Evolutionary conservation across 1,284 basidiomycete species (phyloP), one percentile per base, ranked within the genome.

Genomic region (Termitomyces sp.): DNA sequence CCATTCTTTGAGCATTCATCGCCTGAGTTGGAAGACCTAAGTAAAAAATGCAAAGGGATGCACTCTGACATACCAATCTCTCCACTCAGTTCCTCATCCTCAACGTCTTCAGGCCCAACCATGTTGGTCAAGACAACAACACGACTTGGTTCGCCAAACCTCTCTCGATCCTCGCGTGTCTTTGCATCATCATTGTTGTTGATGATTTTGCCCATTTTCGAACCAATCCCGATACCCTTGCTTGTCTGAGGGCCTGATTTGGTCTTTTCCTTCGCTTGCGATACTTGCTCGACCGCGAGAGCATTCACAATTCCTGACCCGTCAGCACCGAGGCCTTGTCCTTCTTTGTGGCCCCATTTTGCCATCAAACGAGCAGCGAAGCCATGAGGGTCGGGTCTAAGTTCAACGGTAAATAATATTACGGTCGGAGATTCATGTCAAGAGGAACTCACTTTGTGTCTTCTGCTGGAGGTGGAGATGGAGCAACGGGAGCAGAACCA

Each of bases 271-370:
- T 68, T 68, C 17, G 70, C 68, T 21, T 70, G 68, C 2, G 70
- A 66, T 2, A 85, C 73, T 64, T 86, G 85, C 62, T 94, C 90
- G 26, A 94, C 86, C 0, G 83, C 80, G 33, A 98, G 80, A 1
- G 94, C 92, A 56, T 94, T 88, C 42, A 93, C 82, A 53, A 97
- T 95, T 5, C 94, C 94, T 10, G 81, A 80, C 2, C 86, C 90
- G 58, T 88, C 84, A 0, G 81, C 86, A 46, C 94, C 94, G 1
- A 97, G 79, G 10, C 92, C 94, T 70, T 94, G 86, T 1, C 94
- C 94, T 65, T 94, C 89, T 65, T 90, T 90, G 70, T 97, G 93
- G 0, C 94, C 94, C 90, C 90, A 96, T 72, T 93, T 95, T 5
- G 90, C 87, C 92, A 94, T 93, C 57, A 91, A 68, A 26, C 88